phyloP scores from a whole-genome alignment of 2,329 filamentous ascomycete genomes.

The Rhinocladiella similis region DNA sequence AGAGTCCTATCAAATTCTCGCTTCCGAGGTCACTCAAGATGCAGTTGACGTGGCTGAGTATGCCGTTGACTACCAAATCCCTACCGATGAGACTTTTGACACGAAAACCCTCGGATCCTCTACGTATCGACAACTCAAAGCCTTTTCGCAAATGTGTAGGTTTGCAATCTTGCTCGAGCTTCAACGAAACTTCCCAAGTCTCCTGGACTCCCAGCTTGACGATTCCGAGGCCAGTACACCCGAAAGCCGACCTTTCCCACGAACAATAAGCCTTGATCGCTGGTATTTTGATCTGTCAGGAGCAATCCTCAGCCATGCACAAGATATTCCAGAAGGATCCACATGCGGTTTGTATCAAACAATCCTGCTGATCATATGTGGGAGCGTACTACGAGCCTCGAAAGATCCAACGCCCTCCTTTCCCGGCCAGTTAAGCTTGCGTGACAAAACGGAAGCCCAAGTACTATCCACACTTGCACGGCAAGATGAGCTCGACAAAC shows the following conservation, averaged over 20 bases:
- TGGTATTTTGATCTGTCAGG: slow-evolving; percentile 17
- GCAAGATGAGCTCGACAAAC: slow-evolving; percentile 11
- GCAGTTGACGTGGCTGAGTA: slow-evolving; percentile 11
- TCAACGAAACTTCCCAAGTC: slow-evolving; percentile 17
- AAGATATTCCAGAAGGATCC: slow-evolving; percentile 18
- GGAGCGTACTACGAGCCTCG: slow-evolving; percentile 11
- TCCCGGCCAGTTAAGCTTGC: background rate
- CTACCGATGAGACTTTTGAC: slow-evolving; percentile 15
- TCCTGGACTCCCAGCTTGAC: slow-evolving; percentile 8
- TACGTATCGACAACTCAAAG: slow-evolving; percentile 14
- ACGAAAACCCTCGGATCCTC: slow-evolving; percentile 15
- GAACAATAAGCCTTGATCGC: slow-evolving; percentile 9
- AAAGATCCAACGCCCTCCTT: slow-evolving; percentile 1
- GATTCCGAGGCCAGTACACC: slow-evolving; percentile 4
- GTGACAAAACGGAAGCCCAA: slow-evolving; percentile 9
- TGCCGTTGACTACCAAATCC: slow-evolving; percentile 15
- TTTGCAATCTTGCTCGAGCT: slow-evolving; percentile 19
- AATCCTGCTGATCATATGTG: slow-evolving; percentile 15
- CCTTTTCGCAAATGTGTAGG: slow-evolving; percentile 17
- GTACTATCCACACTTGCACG: slow-evolving; percentile 14
- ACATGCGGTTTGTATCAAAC: slow-evolving; percentile 18
- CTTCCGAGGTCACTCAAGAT: slow-evolving; percentile 16
- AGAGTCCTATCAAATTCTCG: slow-evolving; percentile 14
- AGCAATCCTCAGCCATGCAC: slow-evolving; percentile 14
- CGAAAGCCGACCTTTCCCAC: slow-evolving; percentile 1